Conservation (phyloP, 2,329 filamentous ascomycete species). For the Incumbomyces delicatus region DNA sequence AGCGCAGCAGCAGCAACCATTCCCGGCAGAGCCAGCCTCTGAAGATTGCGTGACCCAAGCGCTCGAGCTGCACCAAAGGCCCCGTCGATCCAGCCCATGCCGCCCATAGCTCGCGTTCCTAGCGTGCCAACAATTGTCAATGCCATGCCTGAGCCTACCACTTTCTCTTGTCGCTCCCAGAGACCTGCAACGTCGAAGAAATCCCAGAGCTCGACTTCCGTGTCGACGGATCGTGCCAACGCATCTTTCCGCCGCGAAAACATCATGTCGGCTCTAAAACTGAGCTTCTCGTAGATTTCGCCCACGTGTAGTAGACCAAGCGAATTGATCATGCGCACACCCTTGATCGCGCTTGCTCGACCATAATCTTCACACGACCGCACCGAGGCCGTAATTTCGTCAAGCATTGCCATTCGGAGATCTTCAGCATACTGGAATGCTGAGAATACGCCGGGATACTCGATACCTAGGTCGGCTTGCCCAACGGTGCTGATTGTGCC, state of each 20-base stretch:
- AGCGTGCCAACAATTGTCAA: constrained; percentile 82
- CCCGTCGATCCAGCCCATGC: constrained; percentile 82
- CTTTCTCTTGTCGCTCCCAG: constrained; percentile 85
- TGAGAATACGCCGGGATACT: constrained; percentile 74
- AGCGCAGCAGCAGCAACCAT: constrained; percentile 64
- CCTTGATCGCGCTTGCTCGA: constrained; percentile 63
- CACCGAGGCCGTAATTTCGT: constrained; percentile 73
- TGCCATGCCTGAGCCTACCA: constrained; percentile 88
- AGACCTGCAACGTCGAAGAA: constrained; percentile 82
- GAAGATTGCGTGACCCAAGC: constrained; percentile 69
- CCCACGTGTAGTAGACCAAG: constrained; percentile 82
- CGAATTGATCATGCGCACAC: constrained; percentile 80
- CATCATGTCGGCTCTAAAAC: constrained; percentile 88
- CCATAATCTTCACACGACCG: constrained; percentile 74
- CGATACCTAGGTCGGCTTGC: constrained; percentile 66
- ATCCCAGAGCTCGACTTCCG: constrained; percentile 80
- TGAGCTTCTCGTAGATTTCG: constrained; percentile 73
- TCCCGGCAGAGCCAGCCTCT: constrained; percentile 70
- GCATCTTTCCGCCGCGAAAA: constrained; percentile 75
- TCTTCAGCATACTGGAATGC: constrained; percentile 92
- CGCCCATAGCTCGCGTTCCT: constrained; percentile 69
- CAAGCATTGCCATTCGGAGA: constrained; percentile 81
- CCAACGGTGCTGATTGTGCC: constrained; percentile 68
- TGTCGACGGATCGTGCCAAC: constrained; percentile 72
- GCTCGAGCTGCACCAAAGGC: constrained; percentile 71